These are phyloP conservation scores for Corymbia calophylla DNA, from an alignment of 441 rosid species.

Conservation along the genomic window DNA sequence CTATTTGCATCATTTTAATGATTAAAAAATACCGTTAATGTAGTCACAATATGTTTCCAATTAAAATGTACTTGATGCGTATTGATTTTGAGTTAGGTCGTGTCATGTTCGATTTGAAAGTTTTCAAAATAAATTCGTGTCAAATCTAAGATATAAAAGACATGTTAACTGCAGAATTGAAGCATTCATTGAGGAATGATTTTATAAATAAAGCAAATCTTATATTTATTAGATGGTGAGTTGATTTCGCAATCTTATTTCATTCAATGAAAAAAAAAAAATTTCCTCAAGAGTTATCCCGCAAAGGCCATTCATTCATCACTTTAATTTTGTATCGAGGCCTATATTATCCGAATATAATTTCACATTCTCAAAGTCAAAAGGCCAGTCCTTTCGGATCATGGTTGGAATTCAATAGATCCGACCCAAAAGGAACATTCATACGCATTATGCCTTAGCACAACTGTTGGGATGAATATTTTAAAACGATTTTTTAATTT, in stretches of 20 bases:
- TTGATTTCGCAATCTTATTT: neutral
- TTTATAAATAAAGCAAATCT: neutral
- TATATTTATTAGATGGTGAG: neutral
- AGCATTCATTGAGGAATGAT: no score
- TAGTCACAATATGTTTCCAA: neutral
- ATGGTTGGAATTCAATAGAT: neutral
- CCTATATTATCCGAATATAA: neutral
- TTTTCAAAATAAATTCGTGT: neutral
- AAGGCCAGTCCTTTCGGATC: neutral
- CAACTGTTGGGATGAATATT: no score
- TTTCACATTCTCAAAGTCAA: neutral
- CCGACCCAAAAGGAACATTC: neutral
- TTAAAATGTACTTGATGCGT: neutral
- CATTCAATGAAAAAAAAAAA: neutral
- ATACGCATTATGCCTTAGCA: neutral
- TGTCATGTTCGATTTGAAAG: no score
- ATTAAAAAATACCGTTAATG: no score
- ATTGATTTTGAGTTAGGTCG: neutral
- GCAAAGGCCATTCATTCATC: neutral
- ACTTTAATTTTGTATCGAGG: neutral
- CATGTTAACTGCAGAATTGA: neutral
- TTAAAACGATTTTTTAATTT: no score
- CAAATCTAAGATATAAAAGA: neutral
- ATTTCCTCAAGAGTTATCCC: neutral
- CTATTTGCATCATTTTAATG: neutral